Evolutionary conservation across 768 basidiomycete genomes (phyloP).

Genomic region (Boletus insuetus): DNA sequence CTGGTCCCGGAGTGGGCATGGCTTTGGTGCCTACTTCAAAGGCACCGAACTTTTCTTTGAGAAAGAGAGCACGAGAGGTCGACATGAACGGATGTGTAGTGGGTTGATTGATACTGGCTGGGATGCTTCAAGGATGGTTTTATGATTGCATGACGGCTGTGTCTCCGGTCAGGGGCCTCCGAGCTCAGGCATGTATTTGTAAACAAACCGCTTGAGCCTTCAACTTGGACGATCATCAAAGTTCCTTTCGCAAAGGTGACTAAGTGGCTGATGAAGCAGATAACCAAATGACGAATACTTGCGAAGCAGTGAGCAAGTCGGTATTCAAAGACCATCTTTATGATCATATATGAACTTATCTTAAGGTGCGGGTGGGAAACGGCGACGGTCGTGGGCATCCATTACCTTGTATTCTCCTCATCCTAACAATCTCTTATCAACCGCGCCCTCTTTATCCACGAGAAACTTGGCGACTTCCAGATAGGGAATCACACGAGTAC

Average conservation of each 20-base stretch:
- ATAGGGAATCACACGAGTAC: too few relatives aligned
- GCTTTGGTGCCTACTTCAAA: constrained; percentile 12
- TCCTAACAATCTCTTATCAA: too few relatives aligned
- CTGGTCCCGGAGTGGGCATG: constrained; percentile 34
- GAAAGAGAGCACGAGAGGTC: constrained; percentile 14
- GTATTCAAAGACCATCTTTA: too few relatives aligned
- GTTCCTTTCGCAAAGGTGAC: too few relatives aligned
- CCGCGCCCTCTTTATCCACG: neutral
- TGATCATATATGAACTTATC: too few relatives aligned
- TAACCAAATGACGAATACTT: too few relatives aligned
- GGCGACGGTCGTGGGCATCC: too few relatives aligned
- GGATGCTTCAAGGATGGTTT: neutral
- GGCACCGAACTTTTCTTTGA: constrained; percentile 17
- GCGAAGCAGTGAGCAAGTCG: too few relatives aligned
- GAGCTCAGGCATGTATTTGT: neutral
- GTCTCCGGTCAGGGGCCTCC: neutral
- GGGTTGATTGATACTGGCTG: neutral
- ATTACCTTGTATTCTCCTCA: too few relatives aligned
- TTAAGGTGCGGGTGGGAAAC: too few relatives aligned
- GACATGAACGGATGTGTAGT: constrained; percentile 3
- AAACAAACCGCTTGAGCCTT: neutral
- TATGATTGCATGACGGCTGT: neutral
- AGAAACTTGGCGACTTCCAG: neutral
- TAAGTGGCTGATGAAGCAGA: too few relatives aligned
- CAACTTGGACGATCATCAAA: too few relatives aligned